Percentiles rank a stretch among this genome's conserved stretches.
Conservation (phyloP, 1,139 yeast species). For the Arxiozyma slooffiae region DNA sequence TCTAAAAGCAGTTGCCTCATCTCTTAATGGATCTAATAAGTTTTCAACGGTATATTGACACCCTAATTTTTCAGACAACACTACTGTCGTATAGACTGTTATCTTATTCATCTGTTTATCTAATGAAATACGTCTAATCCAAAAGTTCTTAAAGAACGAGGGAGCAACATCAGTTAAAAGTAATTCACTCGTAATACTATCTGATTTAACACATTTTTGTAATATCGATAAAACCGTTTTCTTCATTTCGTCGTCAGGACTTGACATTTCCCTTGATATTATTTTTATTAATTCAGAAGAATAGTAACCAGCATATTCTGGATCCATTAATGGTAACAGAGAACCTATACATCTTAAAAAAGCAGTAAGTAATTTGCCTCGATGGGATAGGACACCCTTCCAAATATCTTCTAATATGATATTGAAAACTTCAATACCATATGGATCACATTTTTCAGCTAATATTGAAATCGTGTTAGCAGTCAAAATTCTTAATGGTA, state of each 20-base stretch:
- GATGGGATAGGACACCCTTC: constrained; percentile 65
- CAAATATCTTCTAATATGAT: constrained; percentile 63
- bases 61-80: constrained; percentile 60
- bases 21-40: constrained; percentile 55
- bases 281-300: constrained; percentile 63
- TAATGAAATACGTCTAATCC: constrained; percentile 65
- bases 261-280: constrained; percentile 58
- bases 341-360: constrained; percentile 72
- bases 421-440: constrained; percentile 77
- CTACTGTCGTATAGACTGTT: constrained; percentile 67
- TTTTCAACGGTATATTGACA: constrained; percentile 49
- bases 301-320: constrained; percentile 71
- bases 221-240: constrained; percentile 56
- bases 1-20: constrained; percentile 73
- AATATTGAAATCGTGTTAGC: constrained; percentile 65
- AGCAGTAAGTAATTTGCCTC: constrained; percentile 72
- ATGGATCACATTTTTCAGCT: constrained; percentile 83
- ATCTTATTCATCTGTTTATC: constrained; percentile 46
- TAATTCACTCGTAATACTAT: constrained; percentile 40
- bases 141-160: constrained; percentile 61
- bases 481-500: constrained; percentile 57
- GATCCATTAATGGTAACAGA: constrained; percentile 76
- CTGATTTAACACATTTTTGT: constrained; percentile 47
- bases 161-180: constrained; percentile 45
- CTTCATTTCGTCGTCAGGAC: constrained; percentile 88